Conservation (phyloP, 768 basidiomycete genomes). For the Tephrocybe sp. region DNA sequence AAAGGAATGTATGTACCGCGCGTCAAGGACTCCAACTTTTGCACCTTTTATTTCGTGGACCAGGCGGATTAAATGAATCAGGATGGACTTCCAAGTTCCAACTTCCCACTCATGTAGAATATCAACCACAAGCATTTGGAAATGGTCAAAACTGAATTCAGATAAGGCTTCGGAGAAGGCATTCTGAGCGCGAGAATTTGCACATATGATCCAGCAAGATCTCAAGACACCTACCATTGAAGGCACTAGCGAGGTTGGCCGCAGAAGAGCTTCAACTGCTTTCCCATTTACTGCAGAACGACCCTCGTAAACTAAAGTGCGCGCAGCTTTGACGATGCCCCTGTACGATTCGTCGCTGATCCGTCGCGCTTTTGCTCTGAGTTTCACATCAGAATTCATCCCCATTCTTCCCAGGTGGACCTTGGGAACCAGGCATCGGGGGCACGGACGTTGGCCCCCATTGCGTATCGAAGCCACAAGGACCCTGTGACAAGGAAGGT, state of each 20-base stretch:
- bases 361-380: not conserved
- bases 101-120: slow-evolving; percentile 40
- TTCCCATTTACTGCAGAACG: slow-evolving; percentile 22
- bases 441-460: slow-evolving; percentile 20
- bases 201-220: not conserved
- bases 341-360: slow-evolving; percentile 5
- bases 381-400: not conserved
- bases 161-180: not conserved
- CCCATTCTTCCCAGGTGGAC: slow-evolving; percentile 10
- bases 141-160: slow-evolving; percentile 23
- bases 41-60: slow-evolving; percentile 10
- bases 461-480: slow-evolving; percentile 19
- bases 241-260: slow-evolving; percentile 27
- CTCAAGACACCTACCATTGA: slow-evolving; percentile 20
- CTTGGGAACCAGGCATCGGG: slow-evolving; percentile 15
- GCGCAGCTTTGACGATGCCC: slow-evolving; percentile 14
- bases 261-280: slow-evolving; percentile 24
- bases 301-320: slow-evolving; percentile 25
- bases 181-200: not conserved
- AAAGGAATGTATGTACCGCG: slow-evolving; percentile 12
- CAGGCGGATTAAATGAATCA: slow-evolving; percentile 33
- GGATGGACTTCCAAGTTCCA: slow-evolving; percentile 7
- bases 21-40: slow-evolving; percentile 20
- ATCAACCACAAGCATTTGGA: slow-evolving; percentile 29
- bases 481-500: slow-evolving; percentile 13